Base-by-base conservation (phyloP, 805 yeast species). In the Zygoascus flipseniorum region DNA sequence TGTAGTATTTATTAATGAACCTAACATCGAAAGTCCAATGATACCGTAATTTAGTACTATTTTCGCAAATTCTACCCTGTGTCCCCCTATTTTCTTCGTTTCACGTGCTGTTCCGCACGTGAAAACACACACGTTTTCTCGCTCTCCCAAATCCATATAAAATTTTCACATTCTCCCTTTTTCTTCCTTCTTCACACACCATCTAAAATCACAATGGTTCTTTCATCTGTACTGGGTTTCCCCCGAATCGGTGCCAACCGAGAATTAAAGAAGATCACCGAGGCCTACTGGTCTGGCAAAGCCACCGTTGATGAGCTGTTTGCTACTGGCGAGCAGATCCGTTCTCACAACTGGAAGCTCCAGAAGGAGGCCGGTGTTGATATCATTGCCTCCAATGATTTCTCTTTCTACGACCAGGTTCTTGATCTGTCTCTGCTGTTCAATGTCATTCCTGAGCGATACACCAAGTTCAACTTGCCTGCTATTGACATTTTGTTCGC, bases 221-320 rank as follows among this genome's bases (percentile, higher is more conserved):
- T 85, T 76, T 92, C 98, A 61, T 83, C 97, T 71, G 95, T 93
- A 67, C 83, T 93, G 77, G 99, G 99, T 75, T 93, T 93, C 93
- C 99, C 99, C 78, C 93, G 99, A 81, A 93, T 92, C 71, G 99
- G 99, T 70, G 93, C 97, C 68, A 89, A 89, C 80, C 93, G 99
- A 83, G 99, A 93, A 80, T 85, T 93, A 76, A 93, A 93, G 80
- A 93, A 93, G 78, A 88, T 89, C 75, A 93, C 99, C 65, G 99
- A 93, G 80, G 86, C 96, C 72, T 93, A 93, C 92, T 93, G 99
- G 99, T 73, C 81, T 65, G 97, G 97, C 72, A 92, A 90, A 79
- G 84, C 84, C 67, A 67, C 85, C 60, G 86, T 80, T 61, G 98
- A 87, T 58, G 95, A 89, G 69, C 83, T 93, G 64, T 75, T 88